Percentiles rank a stretch among this genome's conserved stretches.
Evolutionary conservation across 148 eudicot species (phyloP).

Genomic region (Rhododendron mucronatum): DNA sequence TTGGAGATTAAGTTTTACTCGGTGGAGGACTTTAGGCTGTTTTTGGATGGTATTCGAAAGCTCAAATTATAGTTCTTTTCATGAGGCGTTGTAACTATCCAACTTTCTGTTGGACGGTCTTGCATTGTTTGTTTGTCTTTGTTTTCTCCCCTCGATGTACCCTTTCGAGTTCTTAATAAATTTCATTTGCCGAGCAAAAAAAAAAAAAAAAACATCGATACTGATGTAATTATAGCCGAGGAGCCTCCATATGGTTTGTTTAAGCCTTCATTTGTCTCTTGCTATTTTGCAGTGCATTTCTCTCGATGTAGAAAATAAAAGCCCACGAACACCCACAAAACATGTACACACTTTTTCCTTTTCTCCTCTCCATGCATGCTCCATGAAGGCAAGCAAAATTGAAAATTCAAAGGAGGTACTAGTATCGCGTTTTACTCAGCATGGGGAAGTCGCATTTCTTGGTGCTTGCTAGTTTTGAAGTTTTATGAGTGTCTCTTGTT

Average conservation of each 20-base stretch:
- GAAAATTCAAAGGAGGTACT: neutral
- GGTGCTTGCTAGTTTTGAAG: neutral
- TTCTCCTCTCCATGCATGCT: neutral
- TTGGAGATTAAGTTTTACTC: no score
- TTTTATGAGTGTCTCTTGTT: neutral
- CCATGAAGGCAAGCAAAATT: neutral
- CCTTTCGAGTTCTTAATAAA: no score
- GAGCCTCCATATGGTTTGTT: conserved; percentile 90
- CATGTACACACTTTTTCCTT: neutral
- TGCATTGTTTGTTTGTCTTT: no score
- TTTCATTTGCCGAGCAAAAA: no score
- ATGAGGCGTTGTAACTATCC: no score
- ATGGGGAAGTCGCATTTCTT: neutral
- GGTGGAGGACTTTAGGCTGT: no score
- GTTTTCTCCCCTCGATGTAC: no score
- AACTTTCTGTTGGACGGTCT: no score
- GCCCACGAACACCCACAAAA: neutral
- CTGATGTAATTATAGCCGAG: conserved; percentile 94
- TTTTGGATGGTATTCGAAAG: no score
- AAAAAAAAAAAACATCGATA: no score
- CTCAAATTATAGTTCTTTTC: no score
- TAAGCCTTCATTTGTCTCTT: neutral
- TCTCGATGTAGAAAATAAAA: neutral
- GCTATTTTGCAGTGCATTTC: neutral
- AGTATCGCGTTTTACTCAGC: neutral